Percentiles rank a stretch among this genome's conserved stretches.
Conservation (phyloP, 306 rosid species). For the Styphnolobium japonicum region DNA sequence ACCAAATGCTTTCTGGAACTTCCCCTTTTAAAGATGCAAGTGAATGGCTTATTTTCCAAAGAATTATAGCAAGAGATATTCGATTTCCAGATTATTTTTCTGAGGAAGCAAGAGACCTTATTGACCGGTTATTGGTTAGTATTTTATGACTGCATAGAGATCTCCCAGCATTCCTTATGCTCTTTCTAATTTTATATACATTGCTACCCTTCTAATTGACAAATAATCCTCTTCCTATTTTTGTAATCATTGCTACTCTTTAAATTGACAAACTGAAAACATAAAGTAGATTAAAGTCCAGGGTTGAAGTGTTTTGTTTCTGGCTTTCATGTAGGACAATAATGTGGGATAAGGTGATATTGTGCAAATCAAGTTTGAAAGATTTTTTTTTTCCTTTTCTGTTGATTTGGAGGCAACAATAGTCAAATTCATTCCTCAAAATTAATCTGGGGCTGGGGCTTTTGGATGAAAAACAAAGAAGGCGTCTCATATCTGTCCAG, state of each 20-base stretch:
- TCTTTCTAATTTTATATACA: not conserved
- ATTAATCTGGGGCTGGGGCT: not conserved
- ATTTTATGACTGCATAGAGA: not conserved
- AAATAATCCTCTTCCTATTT: not conserved
- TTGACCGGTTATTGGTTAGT: constrained; percentile 85
- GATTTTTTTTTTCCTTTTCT: not conserved
- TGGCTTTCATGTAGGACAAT: not conserved
- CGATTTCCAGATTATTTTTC: constrained; percentile 92
- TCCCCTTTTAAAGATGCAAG: constrained; percentile 99
- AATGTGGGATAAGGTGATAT: not conserved
- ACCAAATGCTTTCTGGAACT: constrained; percentile 99
- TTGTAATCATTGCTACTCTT: not conserved
- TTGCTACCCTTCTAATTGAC: not conserved
- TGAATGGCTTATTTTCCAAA: constrained; percentile 99
- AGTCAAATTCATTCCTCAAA: not conserved
- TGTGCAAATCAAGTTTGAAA: not conserved
- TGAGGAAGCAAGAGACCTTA: constrained; percentile 79
- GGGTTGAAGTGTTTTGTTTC: constrained; percentile 5
- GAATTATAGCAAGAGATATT: constrained; percentile 94
- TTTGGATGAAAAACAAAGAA: not conserved
- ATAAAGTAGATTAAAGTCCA: not conserved
- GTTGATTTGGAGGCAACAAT: not conserved
- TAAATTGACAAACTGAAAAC: constrained; percentile 1
- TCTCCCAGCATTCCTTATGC: not conserved
- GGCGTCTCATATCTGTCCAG: not conserved